A percentile compares a stretch with the other conserved stretches of the same genome.
These are phyloP conservation scores for Bodo saltans DNA, from an alignment of 78 protist genomes.

Conservation along the genomic window DNA sequence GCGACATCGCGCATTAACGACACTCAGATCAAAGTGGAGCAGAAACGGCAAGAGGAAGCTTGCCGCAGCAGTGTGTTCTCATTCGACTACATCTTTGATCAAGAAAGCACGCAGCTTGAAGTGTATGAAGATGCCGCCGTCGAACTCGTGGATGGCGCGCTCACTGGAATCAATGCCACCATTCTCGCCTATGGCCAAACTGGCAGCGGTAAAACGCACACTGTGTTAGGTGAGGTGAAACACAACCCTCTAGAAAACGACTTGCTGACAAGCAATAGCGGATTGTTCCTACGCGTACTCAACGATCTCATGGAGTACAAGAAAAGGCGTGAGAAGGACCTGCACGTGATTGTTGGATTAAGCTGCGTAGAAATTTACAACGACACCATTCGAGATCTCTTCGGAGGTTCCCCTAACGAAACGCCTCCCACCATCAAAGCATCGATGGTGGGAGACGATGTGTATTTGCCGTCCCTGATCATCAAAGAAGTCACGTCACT, in stretches of 20 bases:
- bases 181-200: conserved; percentile 37
- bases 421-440: conserved; percentile 7
- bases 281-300: conserved; percentile 13
- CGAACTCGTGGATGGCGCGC: conserved; percentile 23
- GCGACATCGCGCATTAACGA: not conserved
- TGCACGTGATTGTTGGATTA: conserved; percentile 5
- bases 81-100: conserved; percentile 26
- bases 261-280: conserved; percentile 8
- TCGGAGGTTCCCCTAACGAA: not conserved
- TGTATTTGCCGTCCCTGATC: not conserved
- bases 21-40: not conserved
- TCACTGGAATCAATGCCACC: not conserved
- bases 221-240: conserved; percentile 15
- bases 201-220: conserved; percentile 32
- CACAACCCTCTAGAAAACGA: conserved; percentile 15
- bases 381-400: not conserved
- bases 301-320: conserved; percentile 13
- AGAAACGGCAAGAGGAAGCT: conserved; percentile 14
- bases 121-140: conserved; percentile 24
- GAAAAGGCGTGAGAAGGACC: not conserved
- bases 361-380: conserved; percentile 12
- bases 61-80: not conserved
- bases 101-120: not conserved
- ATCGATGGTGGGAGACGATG: conserved; percentile 16
- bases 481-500: not conserved